phyloP scores from a whole-genome alignment of 192 early-diverging fungal species.

The Gigaspora rosea region DNA sequence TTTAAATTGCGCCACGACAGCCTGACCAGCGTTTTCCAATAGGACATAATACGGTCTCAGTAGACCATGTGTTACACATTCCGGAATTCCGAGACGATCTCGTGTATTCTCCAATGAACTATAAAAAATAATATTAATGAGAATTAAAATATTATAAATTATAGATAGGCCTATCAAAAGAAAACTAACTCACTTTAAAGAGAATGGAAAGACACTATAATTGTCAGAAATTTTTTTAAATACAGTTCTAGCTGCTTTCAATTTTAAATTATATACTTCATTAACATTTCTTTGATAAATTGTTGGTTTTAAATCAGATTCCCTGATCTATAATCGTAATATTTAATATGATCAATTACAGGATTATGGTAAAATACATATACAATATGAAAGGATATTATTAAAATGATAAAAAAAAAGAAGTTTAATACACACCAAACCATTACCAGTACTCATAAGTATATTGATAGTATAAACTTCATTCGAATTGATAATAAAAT shows the following conservation, averaged over 20 bases:
- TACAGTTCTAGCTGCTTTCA: constrained; percentile 62
- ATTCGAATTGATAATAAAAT: constrained; percentile 70
- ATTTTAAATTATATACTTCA: constrained; percentile 69
- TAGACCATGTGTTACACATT: constrained; percentile 63
- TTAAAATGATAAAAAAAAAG: not conserved
- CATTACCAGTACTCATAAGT: constrained; percentile 66
- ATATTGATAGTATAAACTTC: constrained; percentile 76
- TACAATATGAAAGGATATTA: no score
- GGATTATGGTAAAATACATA: no score
- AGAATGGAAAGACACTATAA: constrained; percentile 77
- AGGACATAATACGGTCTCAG: constrained; percentile 67
- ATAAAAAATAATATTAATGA: constrained; percentile 27
- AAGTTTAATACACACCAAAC: constrained; percentile 38
- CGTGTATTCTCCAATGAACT: constrained; percentile 45
- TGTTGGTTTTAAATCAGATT: constrained; percentile 55
- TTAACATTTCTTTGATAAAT: constrained; percentile 76
- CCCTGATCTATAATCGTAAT: constrained; percentile 32
- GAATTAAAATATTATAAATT: constrained; percentile 12
- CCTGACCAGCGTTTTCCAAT: constrained; percentile 50
- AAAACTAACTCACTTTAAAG: constrained; percentile 54
- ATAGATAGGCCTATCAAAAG: constrained; percentile 27
- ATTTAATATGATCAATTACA: not conserved
- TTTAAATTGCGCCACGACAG: constrained; percentile 75
- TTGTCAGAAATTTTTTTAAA: constrained; percentile 62
- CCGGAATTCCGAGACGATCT: constrained; percentile 68